A percentile compares a stretch with the other conserved stretches of the same genome.
Conservation (phyloP, 2,329 filamentous ascomycete genomes). For the Calonectria hawksworthii region DNA sequence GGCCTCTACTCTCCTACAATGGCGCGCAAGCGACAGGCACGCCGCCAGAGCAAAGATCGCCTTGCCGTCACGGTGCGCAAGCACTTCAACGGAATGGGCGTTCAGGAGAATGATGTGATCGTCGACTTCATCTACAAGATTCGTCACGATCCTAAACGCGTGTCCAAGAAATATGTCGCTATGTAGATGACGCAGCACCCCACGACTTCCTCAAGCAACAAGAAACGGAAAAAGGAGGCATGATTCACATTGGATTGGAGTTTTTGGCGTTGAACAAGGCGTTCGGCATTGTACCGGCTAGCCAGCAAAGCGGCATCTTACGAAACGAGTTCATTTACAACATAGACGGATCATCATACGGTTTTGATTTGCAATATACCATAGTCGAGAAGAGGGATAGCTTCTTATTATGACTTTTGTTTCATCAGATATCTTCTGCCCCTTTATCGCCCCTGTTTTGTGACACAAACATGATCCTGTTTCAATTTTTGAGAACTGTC, state of each 20-base stretch:
- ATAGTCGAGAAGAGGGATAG: slow-evolving; percentile 32
- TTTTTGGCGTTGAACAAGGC: slow-evolving; percentile 29
- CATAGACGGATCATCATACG: slow-evolving; percentile 34
- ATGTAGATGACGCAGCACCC: slow-evolving; percentile 19
- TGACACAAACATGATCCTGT: background rate
- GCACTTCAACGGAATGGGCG: slow-evolving; percentile 85
- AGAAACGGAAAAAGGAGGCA: background rate
- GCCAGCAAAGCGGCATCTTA: slow-evolving; percentile 34
- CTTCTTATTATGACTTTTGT: slow-evolving; percentile 12
- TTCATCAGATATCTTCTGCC: background rate
- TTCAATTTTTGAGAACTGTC: background rate
- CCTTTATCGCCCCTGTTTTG: background rate
- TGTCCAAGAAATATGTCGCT: slow-evolving; percentile 42
- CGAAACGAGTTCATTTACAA: slow-evolving; percentile 29
- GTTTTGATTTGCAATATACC: slow-evolving; percentile 44
- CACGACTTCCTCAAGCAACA: background rate
- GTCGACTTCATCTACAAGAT: slow-evolving; percentile 84
- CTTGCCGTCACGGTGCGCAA: slow-evolving; percentile 81
- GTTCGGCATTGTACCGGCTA: slow-evolving; percentile 14
- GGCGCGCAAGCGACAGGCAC: slow-evolving; percentile 73
- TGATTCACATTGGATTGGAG: slow-evolving; percentile 26
- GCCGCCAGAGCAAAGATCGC: slow-evolving; percentile 79
- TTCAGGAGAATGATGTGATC: slow-evolving; percentile 87
- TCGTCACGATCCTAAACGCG: slow-evolving; percentile 49
- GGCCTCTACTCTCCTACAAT: slow-evolving; percentile 83